Base-by-base conservation (phyloP, 2,329 filamentous ascomycete genomes). In the Lachnellula willkommii region DNA sequence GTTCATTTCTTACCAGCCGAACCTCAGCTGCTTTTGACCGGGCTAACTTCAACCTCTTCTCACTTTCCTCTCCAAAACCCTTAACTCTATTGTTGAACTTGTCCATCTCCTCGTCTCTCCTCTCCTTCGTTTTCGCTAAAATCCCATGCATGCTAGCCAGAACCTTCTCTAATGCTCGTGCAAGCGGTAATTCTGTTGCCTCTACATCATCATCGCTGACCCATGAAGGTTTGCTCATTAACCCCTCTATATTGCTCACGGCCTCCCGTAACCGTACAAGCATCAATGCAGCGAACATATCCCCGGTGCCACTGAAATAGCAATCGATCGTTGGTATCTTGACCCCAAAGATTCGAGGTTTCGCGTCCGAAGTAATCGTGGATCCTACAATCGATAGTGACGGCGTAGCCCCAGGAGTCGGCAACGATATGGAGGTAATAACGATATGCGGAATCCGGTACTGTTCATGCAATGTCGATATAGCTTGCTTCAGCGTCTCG, bases 221-320 rank as follows among this genome's bases (percentile, higher is more conserved):
- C 94, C 94, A 99, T 59, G 84, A 84, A 5, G 75, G 72, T 2
- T 73, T 80, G 7, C 75, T 69, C 15, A 77, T 72, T 4, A 95
- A 73, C 2, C 69, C 70, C 17, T 67, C 60, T 1, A 54, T 74
- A 3, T 73, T 73, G 52, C 76, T 72, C 1, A 90, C 87, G 26
- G 90, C 91, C 75, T 97, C 90, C 56, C 93, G 86, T 68, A 99
- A 84, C 32, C 93, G 85, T 42, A 89, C 89, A 1, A 96, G 84
- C 69, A 90, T 91, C 47, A 99, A 79, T 7, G 93, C 93, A 32
- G 91, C 93, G 69, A 99, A 97, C 93, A 99, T 96, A 75, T 99
- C 94, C 47, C 94, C 94, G 0, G 95, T 97, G 42, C 94, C 94
- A 65, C 88, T 91, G 74, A 97, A 99, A 78, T 94, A 96, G 73